A percentile compares a stretch with the other conserved stretches of the same genome.
phyloP scores from a whole-genome alignment of 163 green algal genomes.

The Picocystis sp. region DNA sequence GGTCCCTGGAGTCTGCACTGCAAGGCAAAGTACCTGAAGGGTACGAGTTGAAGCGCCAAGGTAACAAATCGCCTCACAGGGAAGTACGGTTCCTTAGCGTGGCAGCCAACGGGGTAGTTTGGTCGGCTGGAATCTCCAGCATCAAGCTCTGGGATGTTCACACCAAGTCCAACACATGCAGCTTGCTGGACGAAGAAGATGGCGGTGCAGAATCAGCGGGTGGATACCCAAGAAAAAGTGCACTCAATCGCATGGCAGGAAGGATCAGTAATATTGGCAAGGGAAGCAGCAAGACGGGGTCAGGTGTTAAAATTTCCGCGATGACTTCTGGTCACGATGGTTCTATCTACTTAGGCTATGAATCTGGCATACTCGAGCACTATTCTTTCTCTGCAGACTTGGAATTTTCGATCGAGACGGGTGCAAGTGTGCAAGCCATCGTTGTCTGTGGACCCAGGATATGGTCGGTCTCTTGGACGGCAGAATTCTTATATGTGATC shows the following conservation, averaged over 20 bases:
- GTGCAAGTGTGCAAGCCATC: background rate
- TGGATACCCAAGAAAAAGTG: no score
- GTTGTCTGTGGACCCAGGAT: slow-evolving; percentile 20
- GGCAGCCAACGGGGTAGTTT: slow-evolving; percentile 40
- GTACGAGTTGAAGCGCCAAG: slow-evolving; percentile 20
- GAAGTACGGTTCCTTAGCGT: slow-evolving; percentile 21
- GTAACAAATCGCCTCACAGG: slow-evolving; percentile 25
- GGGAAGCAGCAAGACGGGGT: no score
- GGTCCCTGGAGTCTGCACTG: slow-evolving; percentile 12
- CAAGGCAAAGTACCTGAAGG: background rate
- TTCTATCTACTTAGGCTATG: slow-evolving; percentile 14
- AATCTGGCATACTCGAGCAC: slow-evolving; percentile 30
- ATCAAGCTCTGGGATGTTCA: slow-evolving; percentile 45
- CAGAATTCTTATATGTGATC: slow-evolving; percentile 18
- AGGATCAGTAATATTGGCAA: no score
- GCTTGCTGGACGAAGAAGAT: no score
- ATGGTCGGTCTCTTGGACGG: slow-evolving; percentile 35
- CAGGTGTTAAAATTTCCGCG: no score
- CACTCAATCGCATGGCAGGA: no score
- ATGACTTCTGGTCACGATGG: no score
- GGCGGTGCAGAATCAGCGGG: no score
- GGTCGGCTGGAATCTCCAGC: slow-evolving; percentile 30
- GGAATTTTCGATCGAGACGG: no score
- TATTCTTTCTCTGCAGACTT: slow-evolving; percentile 13
- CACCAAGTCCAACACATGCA: slow-evolving; percentile 4